Evolutionary conservation across 2,329 filamentous ascomycete species (phyloP).

Genomic region (Hawksworthiomyces lignivorus): DNA sequence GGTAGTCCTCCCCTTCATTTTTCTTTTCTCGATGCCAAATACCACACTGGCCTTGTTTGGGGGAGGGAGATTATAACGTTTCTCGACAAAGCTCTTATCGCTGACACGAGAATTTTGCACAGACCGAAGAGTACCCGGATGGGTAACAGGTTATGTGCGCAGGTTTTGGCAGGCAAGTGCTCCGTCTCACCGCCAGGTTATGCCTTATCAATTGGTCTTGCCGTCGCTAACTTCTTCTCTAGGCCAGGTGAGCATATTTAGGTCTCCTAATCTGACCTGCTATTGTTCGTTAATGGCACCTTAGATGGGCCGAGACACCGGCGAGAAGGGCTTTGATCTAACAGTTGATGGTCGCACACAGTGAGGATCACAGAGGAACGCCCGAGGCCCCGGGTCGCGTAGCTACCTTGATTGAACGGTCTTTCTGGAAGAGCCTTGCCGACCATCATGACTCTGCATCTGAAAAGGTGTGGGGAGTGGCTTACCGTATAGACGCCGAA

Average conservation of each 20-base stretch:
- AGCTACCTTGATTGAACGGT: constrained; percentile 80
- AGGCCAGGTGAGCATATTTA: constrained; percentile 8
- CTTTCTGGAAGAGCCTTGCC: constrained; percentile 73
- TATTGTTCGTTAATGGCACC: no score
- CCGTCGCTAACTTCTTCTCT: neutral
- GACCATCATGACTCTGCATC: constrained; percentile 55
- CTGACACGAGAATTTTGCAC: constrained; percentile 4
- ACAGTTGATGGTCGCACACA: constrained; percentile 28
- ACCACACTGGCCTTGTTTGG: neutral
- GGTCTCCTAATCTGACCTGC: no score
- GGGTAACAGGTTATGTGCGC: constrained; percentile 87
- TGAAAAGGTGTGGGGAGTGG: constrained; percentile 79
- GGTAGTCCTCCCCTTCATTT: constrained; percentile 46
- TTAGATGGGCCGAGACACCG: no score
- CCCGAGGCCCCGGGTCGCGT: constrained; percentile 82
- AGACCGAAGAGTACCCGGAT: constrained; percentile 83
- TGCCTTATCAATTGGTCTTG: neutral
- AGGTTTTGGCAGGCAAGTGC: constrained; percentile 90
- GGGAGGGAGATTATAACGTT: no score
- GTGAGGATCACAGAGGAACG: constrained; percentile 91
- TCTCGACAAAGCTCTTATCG: no score
- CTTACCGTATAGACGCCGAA: constrained; percentile 70
- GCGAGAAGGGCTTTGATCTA: no score
- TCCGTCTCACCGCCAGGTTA: constrained; percentile 6
- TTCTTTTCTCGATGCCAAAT: constrained; percentile 1